Conservation (phyloP, 305 asterid species). For the Ilex paraguariensis region DNA sequence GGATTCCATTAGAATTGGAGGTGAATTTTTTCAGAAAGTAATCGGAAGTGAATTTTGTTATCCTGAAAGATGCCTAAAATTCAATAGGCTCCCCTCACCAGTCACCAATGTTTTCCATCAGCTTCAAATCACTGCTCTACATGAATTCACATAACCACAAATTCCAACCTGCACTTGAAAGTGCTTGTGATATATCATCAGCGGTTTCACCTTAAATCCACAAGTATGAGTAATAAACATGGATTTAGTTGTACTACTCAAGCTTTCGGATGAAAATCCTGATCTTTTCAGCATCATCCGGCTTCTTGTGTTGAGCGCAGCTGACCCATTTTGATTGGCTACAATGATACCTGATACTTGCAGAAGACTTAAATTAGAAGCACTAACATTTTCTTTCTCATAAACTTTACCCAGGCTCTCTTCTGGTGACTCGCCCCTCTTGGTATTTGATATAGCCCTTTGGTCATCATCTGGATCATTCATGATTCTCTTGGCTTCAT, state of each 20-base stretch:
- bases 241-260: slow-evolving; percentile 27
- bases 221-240: slow-evolving; percentile 22
- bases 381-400: slow-evolving; percentile 26
- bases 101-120: slow-evolving; percentile 8
- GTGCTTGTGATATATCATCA: slow-evolving; percentile 22
- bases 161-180: slow-evolving; percentile 25
- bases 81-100: slow-evolving; percentile 10
- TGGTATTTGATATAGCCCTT: slow-evolving; percentile 5
- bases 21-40: background rate
- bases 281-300: slow-evolving; percentile 35
- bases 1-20: slow-evolving; percentile 4
- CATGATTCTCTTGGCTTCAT: slow-evolving; percentile 60
- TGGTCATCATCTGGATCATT: slow-evolving; percentile 21
- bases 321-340: slow-evolving; percentile 26
- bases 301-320: slow-evolving; percentile 22
- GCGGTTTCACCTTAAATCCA: slow-evolving; percentile 26
- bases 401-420: slow-evolving; percentile 17
- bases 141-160: slow-evolving; percentile 30
- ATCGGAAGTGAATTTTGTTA: background rate
- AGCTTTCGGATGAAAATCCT: slow-evolving; percentile 26
- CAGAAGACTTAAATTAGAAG: slow-evolving; percentile 23
- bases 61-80: slow-evolving; percentile 18
- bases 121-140: slow-evolving; percentile 40
- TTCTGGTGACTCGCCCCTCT: slow-evolving; percentile 10
- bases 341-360: slow-evolving; percentile 11